These are phyloP conservation scores for Apiotrichum laibachii DNA, from an alignment of 1,284 basidiomycete genomes.

Conservation along the genomic window DNA sequence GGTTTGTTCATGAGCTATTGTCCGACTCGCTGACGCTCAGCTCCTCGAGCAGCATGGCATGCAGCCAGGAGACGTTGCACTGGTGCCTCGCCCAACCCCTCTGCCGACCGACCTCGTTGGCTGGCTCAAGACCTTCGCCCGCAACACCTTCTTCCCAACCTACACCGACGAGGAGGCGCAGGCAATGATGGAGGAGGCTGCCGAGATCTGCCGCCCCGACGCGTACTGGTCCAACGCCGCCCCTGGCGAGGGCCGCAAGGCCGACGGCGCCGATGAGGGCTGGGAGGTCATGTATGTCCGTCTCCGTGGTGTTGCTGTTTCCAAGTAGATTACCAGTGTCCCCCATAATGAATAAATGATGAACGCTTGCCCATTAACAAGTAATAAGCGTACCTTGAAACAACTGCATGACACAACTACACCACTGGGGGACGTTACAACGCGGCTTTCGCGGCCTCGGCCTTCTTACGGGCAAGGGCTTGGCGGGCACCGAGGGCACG, in stretches of 20 bases:
- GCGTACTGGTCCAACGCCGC: constrained; percentile 49
- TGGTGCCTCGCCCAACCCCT: constrained; percentile 68
- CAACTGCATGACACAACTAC: no score
- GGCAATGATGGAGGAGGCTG: constrained; percentile 64
- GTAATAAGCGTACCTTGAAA: not conserved
- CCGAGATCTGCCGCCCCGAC: constrained; percentile 60
- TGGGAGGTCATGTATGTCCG: constrained; percentile 73
- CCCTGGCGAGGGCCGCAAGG: constrained; percentile 28
- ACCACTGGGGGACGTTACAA: not conserved
- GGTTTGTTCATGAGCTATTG: constrained; percentile 48
- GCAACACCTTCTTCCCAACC: constrained; percentile 59
- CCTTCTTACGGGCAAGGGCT: constrained; percentile 9
- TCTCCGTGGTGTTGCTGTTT: constrained; percentile 57
- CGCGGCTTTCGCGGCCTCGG: not conserved
- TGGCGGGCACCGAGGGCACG: constrained; percentile 63
- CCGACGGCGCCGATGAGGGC: constrained; percentile 51
- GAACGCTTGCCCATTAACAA: not conserved
- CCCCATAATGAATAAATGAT: not conserved
- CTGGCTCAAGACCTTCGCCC: constrained; percentile 69
- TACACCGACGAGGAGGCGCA: constrained; percentile 59
- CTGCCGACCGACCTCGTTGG: constrained; percentile 61
- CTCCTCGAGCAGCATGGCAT: constrained; percentile 62
- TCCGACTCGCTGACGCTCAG: constrained; percentile 43
- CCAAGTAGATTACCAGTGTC: not conserved
- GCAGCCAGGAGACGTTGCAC: constrained; percentile 57